phyloP scores from a whole-genome alignment of 2,329 filamentous ascomycete genomes.

The Trichophyton schoenleinii region DNA sequence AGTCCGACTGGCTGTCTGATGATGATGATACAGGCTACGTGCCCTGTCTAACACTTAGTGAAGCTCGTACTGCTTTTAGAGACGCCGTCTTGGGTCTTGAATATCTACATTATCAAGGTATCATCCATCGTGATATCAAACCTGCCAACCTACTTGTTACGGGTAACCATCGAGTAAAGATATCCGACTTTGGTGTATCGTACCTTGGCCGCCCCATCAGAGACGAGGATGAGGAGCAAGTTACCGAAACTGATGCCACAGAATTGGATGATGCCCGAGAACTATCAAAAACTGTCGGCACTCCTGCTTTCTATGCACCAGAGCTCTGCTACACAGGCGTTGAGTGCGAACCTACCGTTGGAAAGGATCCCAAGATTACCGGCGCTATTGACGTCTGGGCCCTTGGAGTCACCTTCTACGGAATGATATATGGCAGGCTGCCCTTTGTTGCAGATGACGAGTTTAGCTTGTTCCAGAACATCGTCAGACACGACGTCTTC shows the following conservation, averaged over 20 bases:
- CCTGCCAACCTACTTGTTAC: conserved; percentile 86
- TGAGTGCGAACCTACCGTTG: conserved; percentile 44
- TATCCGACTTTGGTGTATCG: conserved; percentile 96
- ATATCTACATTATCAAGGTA: conserved; percentile 79
- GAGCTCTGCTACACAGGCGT: conserved; percentile 85
- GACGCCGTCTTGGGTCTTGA: conserved; percentile 89
- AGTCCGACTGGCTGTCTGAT: conserved; percentile 32
- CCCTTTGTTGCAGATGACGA: conserved; percentile 88
- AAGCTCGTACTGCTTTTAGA: conserved; percentile 72
- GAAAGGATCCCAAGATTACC: conserved; percentile 57
- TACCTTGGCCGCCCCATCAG: conserved; percentile 84
- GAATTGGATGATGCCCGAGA: conserved; percentile 90
- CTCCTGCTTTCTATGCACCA: conserved; percentile 92
- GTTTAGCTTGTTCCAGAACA: conserved; percentile 80
- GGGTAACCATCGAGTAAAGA: conserved; percentile 76
- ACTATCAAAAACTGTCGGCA: conserved; percentile 95
- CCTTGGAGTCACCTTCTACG: conserved; percentile 88
- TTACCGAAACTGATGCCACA: conserved; percentile 69
- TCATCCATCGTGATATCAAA: conserved; percentile 75
- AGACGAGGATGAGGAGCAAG: conserved; percentile 65
- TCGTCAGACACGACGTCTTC: conserved; percentile 84
- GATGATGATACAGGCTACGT: conserved; percentile 88
- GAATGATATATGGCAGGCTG: conserved; percentile 83
- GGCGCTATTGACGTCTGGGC: conserved; percentile 97
- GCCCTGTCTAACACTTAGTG: conserved; percentile 75